phyloP scores from a whole-genome alignment of 192 early-diverging fungal genomes.

The Gaertneriomyces sp. region DNA sequence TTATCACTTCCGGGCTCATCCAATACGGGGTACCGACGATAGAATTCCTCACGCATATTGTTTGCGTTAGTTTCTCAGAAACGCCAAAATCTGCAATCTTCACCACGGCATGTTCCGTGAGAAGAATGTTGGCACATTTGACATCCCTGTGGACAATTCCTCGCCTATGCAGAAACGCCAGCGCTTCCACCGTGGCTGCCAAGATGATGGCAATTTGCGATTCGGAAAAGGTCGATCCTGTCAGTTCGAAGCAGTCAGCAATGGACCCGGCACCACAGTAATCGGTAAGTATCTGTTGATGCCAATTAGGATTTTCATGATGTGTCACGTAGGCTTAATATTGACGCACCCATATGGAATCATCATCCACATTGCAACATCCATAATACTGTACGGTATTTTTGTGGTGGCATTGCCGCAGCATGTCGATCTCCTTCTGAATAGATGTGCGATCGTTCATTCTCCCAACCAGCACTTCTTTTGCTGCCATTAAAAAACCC shows the following conservation, averaged over 20 bases:
- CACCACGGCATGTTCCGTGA: conserved; percentile 22
- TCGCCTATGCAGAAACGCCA: conserved; percentile 39
- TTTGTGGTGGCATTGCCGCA: conserved; percentile 36
- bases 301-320: background rate
- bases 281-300: conserved; percentile 39
- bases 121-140: conserved; percentile 41
- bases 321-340: background rate
- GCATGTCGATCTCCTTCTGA: conserved; percentile 43
- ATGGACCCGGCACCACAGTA: conserved; percentile 46
- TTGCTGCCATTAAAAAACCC: conserved; percentile 42
- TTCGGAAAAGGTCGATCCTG: conserved; percentile 33
- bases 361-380: conserved; percentile 23
- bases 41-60: conserved; percentile 19
- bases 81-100: conserved; percentile 41
- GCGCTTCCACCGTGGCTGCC: conserved; percentile 36
- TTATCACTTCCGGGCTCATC: conserved; percentile 51
- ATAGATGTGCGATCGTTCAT: conserved; percentile 32
- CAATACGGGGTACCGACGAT: conserved; percentile 44
- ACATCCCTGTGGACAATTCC: conserved; percentile 44
- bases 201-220: conserved; percentile 32
- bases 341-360: conserved; percentile 35
- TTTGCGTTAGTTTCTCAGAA: conserved; percentile 36
- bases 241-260: conserved; percentile 37
- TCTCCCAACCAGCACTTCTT: conserved; percentile 38
- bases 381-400: conserved; percentile 52